Evolutionary conservation across 1,284 basidiomycete genomes (phyloP).

Genomic region (Leucoagaricus sp.): DNA sequence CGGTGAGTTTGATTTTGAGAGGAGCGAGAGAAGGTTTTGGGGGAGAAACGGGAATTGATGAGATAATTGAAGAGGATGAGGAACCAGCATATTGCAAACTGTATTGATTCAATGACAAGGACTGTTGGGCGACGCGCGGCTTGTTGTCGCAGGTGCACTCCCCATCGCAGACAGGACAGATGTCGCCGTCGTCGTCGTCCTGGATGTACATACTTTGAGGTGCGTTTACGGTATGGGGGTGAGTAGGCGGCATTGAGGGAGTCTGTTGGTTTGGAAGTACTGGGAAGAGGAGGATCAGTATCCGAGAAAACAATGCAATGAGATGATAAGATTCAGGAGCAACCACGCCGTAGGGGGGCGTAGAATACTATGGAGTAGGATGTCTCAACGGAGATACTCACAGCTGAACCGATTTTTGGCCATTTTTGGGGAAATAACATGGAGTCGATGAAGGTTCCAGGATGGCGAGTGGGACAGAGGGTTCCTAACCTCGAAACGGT

Average conservation of each 20-base stretch:
- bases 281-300: conserved; percentile 30
- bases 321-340: conserved; percentile 10
- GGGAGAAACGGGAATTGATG: conserved; percentile 18
- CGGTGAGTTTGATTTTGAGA: conserved; percentile 76
- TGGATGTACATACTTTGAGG: conserved; percentile 34
- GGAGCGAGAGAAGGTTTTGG: conserved; percentile 35
- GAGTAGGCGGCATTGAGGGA: conserved; percentile 66
- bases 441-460: conserved; percentile 50
- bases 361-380: conserved; percentile 11
- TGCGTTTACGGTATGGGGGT: conserved; percentile 61
- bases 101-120: conserved; percentile 34
- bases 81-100: conserved; percentile 26
- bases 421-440: conserved; percentile 55
- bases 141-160: conserved; percentile 70
- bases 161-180: conserved; percentile 84
- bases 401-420: conserved; percentile 49
- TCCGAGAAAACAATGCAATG: not conserved
- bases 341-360: conserved; percentile 12
- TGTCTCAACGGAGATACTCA: conserved; percentile 31
- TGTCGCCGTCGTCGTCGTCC: conserved; percentile 76
- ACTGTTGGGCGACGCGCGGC: conserved; percentile 26
- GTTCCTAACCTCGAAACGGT: conserved; percentile 6
- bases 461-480: conserved; percentile 19
- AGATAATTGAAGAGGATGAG: conserved; percentile 21
- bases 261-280: conserved; percentile 58